A percentile compares a stretch with the other conserved stretches of the same genome.
These are phyloP conservation scores for Leccinum pachyderme DNA, from an alignment of 1,284 basidiomycete genomes.

Conservation along the genomic window DNA sequence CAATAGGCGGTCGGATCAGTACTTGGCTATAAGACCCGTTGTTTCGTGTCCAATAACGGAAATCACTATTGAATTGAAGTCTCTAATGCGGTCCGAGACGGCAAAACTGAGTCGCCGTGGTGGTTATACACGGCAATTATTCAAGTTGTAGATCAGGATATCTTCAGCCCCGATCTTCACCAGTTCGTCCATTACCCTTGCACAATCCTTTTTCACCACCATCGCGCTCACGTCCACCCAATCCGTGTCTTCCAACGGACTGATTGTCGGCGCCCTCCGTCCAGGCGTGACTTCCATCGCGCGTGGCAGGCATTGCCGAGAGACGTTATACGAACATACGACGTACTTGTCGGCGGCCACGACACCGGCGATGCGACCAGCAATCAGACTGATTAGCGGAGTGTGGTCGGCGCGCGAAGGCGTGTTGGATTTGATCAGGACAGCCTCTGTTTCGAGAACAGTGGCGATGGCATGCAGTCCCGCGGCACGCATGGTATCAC, in stretches of 20 bases:
- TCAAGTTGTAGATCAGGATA: slow-evolving; percentile 84
- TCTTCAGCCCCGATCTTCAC: slow-evolving; percentile 86
- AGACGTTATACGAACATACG: slow-evolving; percentile 90
- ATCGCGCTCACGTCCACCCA: slow-evolving; percentile 95
- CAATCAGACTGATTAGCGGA: slow-evolving; percentile 79
- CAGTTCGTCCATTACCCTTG: slow-evolving; percentile 89
- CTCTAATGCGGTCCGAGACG: background rate
- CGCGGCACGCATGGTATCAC: slow-evolving; percentile 99
- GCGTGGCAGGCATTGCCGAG: slow-evolving; percentile 55
- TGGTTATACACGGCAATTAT: slow-evolving; percentile 85
- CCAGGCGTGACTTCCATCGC: slow-evolving; percentile 86
- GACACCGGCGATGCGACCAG: slow-evolving; percentile 89
- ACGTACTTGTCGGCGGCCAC: slow-evolving; percentile 89
- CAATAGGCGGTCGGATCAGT: background rate
- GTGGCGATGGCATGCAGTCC: slow-evolving; percentile 93
- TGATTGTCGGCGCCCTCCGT: slow-evolving; percentile 86
- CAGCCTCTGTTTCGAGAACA: slow-evolving; percentile 86
- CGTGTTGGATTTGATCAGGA: slow-evolving; percentile 82
- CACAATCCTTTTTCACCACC: slow-evolving; percentile 86
- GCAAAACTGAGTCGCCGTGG: background rate
- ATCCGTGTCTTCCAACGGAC: slow-evolving; percentile 75
- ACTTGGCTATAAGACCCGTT: background rate
- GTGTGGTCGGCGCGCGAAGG: slow-evolving; percentile 68
- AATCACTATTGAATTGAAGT: background rate
- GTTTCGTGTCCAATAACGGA: background rate